Evolutionary conservation across 106 monocot species (phyloP), one percentile per base, ranked within the genome.

Genomic region (Vanilla planifolia): DNA sequence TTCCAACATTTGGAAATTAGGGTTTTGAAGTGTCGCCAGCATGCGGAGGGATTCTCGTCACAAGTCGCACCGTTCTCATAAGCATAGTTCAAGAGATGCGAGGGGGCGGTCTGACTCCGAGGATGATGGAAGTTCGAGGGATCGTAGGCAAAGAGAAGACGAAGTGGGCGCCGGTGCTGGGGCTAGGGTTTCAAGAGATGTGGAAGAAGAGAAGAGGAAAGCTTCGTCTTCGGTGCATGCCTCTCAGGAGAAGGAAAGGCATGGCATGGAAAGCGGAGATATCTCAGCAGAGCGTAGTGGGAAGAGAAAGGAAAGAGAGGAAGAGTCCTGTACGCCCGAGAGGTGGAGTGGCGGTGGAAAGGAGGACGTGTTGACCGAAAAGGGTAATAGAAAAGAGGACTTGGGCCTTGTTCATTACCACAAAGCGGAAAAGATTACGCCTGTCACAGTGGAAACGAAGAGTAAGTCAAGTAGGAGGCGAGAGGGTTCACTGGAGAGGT

Each of bases 311-410:
- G 65, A 69, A 16, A 51, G 77, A 55, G 62, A n/a, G 0, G 81
- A 72, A 24, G 71, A 59, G 5, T 66, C 27, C 30, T 73, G 10
- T 16, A 53, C 48, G 1, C 69, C 44, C 8, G 86, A 80, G n/a
- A 68, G 87, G 24, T 82, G 87, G 79, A 74, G 66, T 42, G 79
- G 73, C n/a, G 75, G 76, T 1, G 75, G 72, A 17, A 71, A 51
- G 28, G 75, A 70, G 33, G 68, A 73, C 43, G 25, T 33, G 29
- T 10, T 39, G 34, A 68, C 53, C 8, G 75, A 73, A 4, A 79
- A 69, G 67, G 64, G 65, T 50, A 58, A 55, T 1, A 82, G 59
- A 61, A 51, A 56, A 9, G 79, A 82, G 35, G 74, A 60, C 6
- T 57, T 75, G 57, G 68, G 64, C 13, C 44, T 43, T 20, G 62